Conservation (phyloP, 495 filamentous ascomycete species). For the Lophiostoma macrostomum region DNA sequence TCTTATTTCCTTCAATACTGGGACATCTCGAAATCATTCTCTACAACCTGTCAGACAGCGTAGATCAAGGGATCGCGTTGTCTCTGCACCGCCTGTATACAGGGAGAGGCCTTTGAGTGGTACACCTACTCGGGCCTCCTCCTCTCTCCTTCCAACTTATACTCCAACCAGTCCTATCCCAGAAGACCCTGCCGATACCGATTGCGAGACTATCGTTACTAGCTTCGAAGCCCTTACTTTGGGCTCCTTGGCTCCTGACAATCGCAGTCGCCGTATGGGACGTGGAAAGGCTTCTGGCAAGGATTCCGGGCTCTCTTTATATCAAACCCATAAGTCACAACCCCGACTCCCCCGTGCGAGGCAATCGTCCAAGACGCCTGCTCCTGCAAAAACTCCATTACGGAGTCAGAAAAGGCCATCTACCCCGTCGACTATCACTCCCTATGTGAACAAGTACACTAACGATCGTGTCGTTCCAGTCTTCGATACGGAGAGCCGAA, state of each 20-base stretch:
- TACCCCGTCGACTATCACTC: conserved; percentile 22
- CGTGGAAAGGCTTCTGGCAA: conserved; percentile 28
- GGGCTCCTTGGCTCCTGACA: conserved; percentile 3
- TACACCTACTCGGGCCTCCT: background rate
- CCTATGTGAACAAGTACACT: conserved; percentile 72
- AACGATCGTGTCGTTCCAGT: conserved; percentile 60
- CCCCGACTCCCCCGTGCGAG: conserved; percentile 12
- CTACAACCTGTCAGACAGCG: conserved; percentile 5
- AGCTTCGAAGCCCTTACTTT: conserved; percentile 15
- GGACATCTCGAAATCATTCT: background rate
- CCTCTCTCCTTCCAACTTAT: conserved; percentile 15
- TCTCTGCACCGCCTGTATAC: background rate
- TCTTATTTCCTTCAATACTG: conserved; percentile 16
- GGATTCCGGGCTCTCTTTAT: conserved; percentile 8
- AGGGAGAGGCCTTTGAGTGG: conserved; percentile 7
- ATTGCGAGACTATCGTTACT: conserved; percentile 11
- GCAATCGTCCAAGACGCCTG: conserved; percentile 2
- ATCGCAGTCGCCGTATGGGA: background rate
- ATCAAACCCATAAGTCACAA: conserved; percentile 14
- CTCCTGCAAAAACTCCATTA: conserved; percentile 33
- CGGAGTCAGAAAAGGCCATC: conserved; percentile 5
- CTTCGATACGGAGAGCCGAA: conserved; percentile 66
- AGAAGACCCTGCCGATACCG: conserved; percentile 16
- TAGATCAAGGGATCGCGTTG: background rate
- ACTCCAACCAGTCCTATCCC: conserved; percentile 5